These are phyloP conservation scores for Circinella umbellata DNA, from an alignment of 371 early-diverging fungal species.

Conservation along the genomic window DNA sequence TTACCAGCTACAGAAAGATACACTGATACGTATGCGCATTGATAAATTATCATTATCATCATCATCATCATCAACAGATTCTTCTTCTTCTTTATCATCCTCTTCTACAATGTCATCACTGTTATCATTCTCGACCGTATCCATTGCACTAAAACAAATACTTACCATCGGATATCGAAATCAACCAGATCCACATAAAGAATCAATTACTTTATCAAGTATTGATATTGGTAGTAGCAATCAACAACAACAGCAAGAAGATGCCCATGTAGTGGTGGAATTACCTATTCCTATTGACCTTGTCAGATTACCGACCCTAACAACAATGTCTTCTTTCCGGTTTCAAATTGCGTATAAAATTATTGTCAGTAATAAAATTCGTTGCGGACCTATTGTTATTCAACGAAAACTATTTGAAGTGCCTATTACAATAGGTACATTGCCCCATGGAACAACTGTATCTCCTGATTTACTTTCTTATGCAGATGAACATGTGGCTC, in stretches of 20 bases:
- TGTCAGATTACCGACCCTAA: neutral
- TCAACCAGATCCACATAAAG: no score
- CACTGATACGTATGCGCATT: neutral
- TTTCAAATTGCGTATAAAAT: conserved; percentile 1
- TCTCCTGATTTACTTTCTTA: conserved; percentile 9
- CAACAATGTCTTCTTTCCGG: neutral
- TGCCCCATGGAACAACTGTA: conserved; percentile 11
- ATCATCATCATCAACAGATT: neutral
- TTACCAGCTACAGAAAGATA: neutral
- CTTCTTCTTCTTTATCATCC: no score
- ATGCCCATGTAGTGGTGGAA: neutral
- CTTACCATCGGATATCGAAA: neutral
- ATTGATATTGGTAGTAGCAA: no score
- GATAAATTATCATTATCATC: neutral
- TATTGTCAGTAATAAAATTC: neutral
- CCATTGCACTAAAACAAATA: neutral
- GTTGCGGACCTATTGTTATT: conserved; percentile 1
- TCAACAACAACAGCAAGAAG: no score
- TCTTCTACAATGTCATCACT: no score
- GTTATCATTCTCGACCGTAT: neutral
- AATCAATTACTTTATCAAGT: neutral
- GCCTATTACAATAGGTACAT: conserved; percentile 11
- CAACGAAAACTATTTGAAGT: conserved; percentile 9
- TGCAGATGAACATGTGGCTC: neutral
- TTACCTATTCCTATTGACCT: neutral